Evolutionary conservation across 2,329 filamentous ascomycete species (phyloP).

Genomic region (Trichophyton rubrum): DNA sequence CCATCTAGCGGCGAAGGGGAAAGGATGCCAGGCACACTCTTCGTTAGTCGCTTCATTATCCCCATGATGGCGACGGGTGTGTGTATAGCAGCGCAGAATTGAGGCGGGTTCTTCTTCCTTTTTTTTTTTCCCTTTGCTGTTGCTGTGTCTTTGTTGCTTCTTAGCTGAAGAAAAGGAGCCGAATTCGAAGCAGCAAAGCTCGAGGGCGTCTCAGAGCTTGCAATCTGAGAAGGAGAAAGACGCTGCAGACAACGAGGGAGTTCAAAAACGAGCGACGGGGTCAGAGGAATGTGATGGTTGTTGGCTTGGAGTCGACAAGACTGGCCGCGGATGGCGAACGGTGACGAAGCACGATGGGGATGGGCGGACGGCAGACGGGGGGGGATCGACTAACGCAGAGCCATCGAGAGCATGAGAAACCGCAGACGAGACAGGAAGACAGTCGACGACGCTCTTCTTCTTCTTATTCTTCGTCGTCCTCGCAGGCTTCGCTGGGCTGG

Average conservation of each 20-base stretch:
- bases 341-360: background rate
- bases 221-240: background rate
- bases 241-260: background rate
- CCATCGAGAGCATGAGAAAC: background rate
- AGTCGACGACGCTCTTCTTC: background rate
- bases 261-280: constrained; percentile 1
- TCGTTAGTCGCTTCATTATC: constrained; percentile 42
- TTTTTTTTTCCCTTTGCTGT: too few relatives aligned
- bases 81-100: background rate
- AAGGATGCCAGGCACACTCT: constrained; percentile 37
- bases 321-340: background rate
- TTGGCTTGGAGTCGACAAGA: background rate
- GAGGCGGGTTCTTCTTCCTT: background rate
- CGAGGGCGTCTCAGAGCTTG: background rate
- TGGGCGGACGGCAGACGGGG: background rate
- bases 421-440: background rate
- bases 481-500: background rate
- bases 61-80: constrained; percentile 33
- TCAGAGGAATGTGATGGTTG: background rate
- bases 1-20: constrained; percentile 34
- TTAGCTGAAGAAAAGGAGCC: background rate
- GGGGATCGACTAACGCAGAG: constrained; percentile 1
- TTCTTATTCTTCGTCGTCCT: background rate
- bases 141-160: too few relatives aligned
- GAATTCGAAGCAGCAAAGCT: background rate